Evolutionary conservation across 768 basidiomycete genomes (phyloP), one percentile per base, ranked within the genome.

Genomic region (Auriculariales sp.): DNA sequence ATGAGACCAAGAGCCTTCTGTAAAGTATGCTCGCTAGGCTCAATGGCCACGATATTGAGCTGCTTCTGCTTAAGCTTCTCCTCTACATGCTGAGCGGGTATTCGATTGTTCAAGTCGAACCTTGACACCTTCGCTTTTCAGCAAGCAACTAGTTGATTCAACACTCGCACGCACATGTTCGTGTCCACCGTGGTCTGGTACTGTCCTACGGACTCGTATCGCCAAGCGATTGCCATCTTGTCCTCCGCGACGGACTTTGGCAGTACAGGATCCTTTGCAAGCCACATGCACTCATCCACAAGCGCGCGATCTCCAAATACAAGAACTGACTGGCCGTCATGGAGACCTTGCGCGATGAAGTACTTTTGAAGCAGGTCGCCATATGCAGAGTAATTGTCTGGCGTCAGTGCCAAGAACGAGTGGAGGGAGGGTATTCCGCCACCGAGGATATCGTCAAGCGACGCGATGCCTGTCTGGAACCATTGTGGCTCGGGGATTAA

Each of bases 191-290:
- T 90, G 3, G 92, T 95, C 66, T 88, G 78, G 62, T 95, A 94
- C 65, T 73, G 81, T 66, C 83, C 87, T 86, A 97, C 86, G 51
- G 81, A 74, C 59, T 90, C 89, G 64, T 99, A 99, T 60, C 95
- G 75, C 88, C 95, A 99, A 28, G 95, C 95, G 57, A 99, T 98
- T 68, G 86, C 94, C 55, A 93, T 84, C 57, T 79, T 80, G 25
- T 77, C 71, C 29, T 55, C 55, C n/a, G 51, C 58, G 25, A 64
- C 64, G 11, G 66, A 64, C 15, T 62, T 61, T 30, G 69, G 66
- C 34, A 72, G 71, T 27, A 66, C 64, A 17, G 66, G 68, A 2
- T 62, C 66, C 44, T 64, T 54, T 15, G 81, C 73, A 46, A 71
- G 62, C 90, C 91, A 95, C 86, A 95, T 92, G 59, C 84, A 78